Percentiles rank a stretch among this genome's conserved stretches.
Evolutionary conservation across 1,139 yeast species (phyloP).

Genomic region (Diutina scorzettiae): DNA sequence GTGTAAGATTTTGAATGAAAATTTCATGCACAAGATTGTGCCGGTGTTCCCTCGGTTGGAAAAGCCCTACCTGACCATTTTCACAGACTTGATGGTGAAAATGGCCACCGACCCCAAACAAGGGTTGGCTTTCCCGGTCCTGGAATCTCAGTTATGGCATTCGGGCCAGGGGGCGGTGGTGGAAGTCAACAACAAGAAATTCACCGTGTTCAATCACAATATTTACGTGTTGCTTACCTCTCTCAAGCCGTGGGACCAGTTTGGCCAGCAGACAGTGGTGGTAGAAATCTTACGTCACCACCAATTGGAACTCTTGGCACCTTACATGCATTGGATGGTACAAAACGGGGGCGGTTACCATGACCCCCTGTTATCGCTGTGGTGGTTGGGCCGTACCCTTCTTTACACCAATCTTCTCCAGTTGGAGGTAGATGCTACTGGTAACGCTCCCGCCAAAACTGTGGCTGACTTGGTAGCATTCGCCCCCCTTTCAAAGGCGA

Average conservation of each 20-base stretch:
- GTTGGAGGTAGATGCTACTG: slow-evolving; percentile 6
- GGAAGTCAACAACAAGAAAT: slow-evolving; percentile 33
- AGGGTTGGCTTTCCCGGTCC: slow-evolving; percentile 35
- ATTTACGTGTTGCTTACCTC: slow-evolving; percentile 49
- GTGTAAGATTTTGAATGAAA: slow-evolving; percentile 68
- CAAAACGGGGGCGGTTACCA: slow-evolving; percentile 45
- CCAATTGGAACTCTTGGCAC: slow-evolving; percentile 64
- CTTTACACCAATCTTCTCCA: slow-evolving; percentile 47
- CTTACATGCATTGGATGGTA: slow-evolving; percentile 49
- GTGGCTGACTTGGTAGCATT: slow-evolving; percentile 53
- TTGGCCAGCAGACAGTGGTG: slow-evolving; percentile 44
- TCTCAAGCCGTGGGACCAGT: slow-evolving; percentile 76
- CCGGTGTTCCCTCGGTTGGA: slow-evolving; percentile 34
- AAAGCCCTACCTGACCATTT: slow-evolving; percentile 10
- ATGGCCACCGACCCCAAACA: slow-evolving; percentile 15
- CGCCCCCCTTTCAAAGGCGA: slow-evolving; percentile 45
- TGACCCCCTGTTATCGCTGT: slow-evolving; percentile 65
- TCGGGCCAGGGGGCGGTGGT: slow-evolving; percentile 19
- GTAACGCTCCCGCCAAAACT: slow-evolving; percentile 7
- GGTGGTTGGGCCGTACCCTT: slow-evolving; percentile 70
- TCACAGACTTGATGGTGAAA: slow-evolving; percentile 11
- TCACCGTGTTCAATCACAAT: slow-evolving; percentile 54
- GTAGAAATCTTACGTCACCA: slow-evolving; percentile 32
- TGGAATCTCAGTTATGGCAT: slow-evolving; percentile 32
- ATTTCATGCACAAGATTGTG: slow-evolving; percentile 50